Base-by-base conservation (phyloP, 2,329 filamentous ascomycete genomes). In the Claviceps maximensis region DNA sequence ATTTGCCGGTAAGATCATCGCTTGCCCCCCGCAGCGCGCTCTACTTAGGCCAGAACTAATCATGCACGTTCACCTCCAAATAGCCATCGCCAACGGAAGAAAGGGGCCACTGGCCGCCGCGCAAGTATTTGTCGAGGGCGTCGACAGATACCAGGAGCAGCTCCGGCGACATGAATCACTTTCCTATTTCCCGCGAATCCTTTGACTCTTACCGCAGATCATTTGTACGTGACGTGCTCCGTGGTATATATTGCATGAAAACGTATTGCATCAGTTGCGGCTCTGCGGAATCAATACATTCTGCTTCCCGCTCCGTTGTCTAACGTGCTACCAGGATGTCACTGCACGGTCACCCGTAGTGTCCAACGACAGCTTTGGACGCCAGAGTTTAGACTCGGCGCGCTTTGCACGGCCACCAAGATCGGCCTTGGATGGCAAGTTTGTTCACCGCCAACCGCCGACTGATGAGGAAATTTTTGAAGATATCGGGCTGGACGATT, bases 161-260 rank as follows among this genome's bases (percentile, higher is more conserved):
- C 60, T 74, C 87, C 55, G 82, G 83, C 61, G 89, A 95, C 57
- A 90, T 89, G 61, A 91, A 97, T 65, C 89, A 86, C 15, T 97
- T 97, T 67, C 89, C 86, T 58, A 97, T 97, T 66, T 95, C 90
- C 40, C 81, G 91, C 62, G 93, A 97, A 71, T 96, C 90, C 2
- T 97, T 97, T 64, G 93, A 97, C 67, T 95, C 90, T 3, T 97
- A 97, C 71, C 79, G 93, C 58, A 83, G 93, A 62, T 96, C 90
- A 58, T 97, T 97, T 73, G 91, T 95, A 78, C 61, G 85, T 75
- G 15, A 15, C 10, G 10, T 23, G 6, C 23, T 13, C 23, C 25
- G n/a, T 23, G 25, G 45, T 13, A 29, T 21, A 17, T n/a, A 46
- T 29, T 46, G 44, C 23, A 12, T 29, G 23, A 27, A 27, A 29